Evolutionary conservation across 768 basidiomycete genomes (phyloP), one percentile per base, ranked within the genome.

Genomic region (Cystofilobasidium ferigula): DNA sequence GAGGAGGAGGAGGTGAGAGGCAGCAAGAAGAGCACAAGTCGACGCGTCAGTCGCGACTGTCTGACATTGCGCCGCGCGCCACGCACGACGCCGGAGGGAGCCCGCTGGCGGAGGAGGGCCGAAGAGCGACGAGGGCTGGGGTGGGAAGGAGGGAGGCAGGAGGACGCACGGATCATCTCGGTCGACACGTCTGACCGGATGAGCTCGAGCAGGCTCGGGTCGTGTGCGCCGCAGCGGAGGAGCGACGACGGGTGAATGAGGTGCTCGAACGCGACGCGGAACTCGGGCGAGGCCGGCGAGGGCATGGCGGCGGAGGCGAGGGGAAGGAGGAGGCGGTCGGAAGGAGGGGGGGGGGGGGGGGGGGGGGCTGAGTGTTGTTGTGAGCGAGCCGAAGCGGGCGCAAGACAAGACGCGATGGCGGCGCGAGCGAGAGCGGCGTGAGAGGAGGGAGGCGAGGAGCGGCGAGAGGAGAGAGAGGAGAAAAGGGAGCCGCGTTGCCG

Each of bases 191-290:
- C 83, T 71, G 81, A 83, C 69, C 82, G 79, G 78, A 97, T 80
- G 71, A 97, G 85, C 71, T 83, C 81, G 68, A 93, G 79, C 69
- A 97, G 82, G 66, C 82, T 83, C 32, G 85, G 85, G 77, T 89
- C 84, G 79, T 97, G 94, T 70, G 80, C 75, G 67, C 81, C 81
- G 64, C 82, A 78, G 68, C 86, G 86, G 59, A 91, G 74, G 72
- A 95, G 88, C 35, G 90, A 94, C 57, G 86, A 85, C 51, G 88
- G 88, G 69, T 79, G 77, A 30, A 66, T 66, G 34, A 47, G 48
- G 24, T 61, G 43, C 53, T 54, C 38, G 30, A 66, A 66, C 9
- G 64, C 57, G 6, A 66, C 48, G 24, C 28, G 36, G 32, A 42
- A 47, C 7, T 34, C 45, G 22, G 38, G 26, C 36, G 51, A 54